Base-by-base conservation (phyloP, 2,329 filamentous ascomycete species). In the Emmonsiellopsis sp. region DNA sequence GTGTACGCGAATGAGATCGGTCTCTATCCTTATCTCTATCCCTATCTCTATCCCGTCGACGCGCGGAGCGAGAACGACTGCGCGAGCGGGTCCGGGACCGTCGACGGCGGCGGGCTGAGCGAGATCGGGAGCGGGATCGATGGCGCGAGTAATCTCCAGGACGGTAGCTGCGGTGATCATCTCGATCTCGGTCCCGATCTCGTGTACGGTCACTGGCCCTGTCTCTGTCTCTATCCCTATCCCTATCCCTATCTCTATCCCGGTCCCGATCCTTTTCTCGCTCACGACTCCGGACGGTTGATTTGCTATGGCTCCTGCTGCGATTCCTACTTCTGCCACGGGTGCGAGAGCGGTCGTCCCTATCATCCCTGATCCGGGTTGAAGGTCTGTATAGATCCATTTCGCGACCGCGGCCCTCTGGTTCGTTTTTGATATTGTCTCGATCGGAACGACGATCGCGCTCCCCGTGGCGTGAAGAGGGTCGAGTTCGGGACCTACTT, bases 291-390 rank as follows among this genome's bases (percentile, higher is more conserved):
- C 65, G 61, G 42, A 55, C 58, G 13, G 54, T 55, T 31, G 67
- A 70, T 54, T 65, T 60, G 52, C 69, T 71, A 36, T 65, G 48
- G 39, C 43, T 53, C 10, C 55, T 64, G 53, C 67, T 71, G 37
- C 66, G 65, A 53, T 63, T 63, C 44, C 49, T 55, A 40, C 65
- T 67, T 36, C 68, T 64, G 55, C 61, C 57, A 43, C 64, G 66
- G 52, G 64, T 62, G 14, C 62, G 55, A 44, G 63, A 61, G 34
- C 62, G 64, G n/a, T 67, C 66, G 40, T 69, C 66, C 33, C 60
- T 54, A 14, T 64, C 56, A 49, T 44, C 49, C 17, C 43, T 52
- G 31, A 59, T 55, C 33, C 57, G 56, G 5, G 56, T 53, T 34
- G 56, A 54, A 31, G 54, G 53, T 51, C 61, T 49, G 53, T 55